Conservation (phyloP, 2,329 filamentous ascomycete species). For the Fonsecaea erecta region DNA sequence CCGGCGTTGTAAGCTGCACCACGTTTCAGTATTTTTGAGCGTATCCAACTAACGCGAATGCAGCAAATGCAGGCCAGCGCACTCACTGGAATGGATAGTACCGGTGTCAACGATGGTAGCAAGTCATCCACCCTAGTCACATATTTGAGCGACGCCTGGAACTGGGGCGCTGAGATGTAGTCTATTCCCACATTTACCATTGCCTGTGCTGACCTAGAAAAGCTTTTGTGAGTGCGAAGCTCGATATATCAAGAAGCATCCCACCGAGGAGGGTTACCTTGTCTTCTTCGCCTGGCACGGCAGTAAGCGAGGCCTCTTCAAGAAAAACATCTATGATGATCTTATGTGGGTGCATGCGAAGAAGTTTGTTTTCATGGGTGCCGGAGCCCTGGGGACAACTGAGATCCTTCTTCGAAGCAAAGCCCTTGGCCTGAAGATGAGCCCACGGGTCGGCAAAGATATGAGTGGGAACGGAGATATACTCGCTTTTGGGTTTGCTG, state of each 20-base stretch:
- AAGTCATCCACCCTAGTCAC: slow-evolving; percentile 13
- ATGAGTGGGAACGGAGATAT: slow-evolving; percentile 20
- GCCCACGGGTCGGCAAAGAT: slow-evolving; percentile 9
- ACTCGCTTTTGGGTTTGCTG: slow-evolving; percentile 8
- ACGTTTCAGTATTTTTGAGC: background rate
- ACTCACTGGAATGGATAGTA: slow-evolving; percentile 19
- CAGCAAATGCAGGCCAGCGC: slow-evolving; percentile 23
- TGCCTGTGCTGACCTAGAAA: slow-evolving; percentile 3
- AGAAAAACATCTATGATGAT: slow-evolving; percentile 10
- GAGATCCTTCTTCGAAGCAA: slow-evolving; percentile 17
- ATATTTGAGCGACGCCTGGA: slow-evolving; percentile 20
- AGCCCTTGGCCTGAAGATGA: slow-evolving; percentile 16
- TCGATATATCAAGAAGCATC: slow-evolving; percentile 12
- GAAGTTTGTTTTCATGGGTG: slow-evolving; percentile 18
- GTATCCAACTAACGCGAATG: background rate
- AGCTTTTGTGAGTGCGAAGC: slow-evolving; percentile 20
- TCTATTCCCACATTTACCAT: background rate
- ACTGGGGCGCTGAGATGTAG: slow-evolving; percentile 21
- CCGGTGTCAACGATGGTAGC: slow-evolving; percentile 19
- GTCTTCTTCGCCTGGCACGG: slow-evolving; percentile 19
- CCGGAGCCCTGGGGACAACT: slow-evolving; percentile 18
- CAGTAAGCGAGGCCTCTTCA: slow-evolving; percentile 12
- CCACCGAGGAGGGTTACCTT: slow-evolving; percentile 9
- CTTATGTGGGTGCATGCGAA: slow-evolving; percentile 21
- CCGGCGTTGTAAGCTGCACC: slow-evolving; percentile 8